phyloP scores from a whole-genome alignment of 208 protist species.

The Trichomonas tenax region DNA sequence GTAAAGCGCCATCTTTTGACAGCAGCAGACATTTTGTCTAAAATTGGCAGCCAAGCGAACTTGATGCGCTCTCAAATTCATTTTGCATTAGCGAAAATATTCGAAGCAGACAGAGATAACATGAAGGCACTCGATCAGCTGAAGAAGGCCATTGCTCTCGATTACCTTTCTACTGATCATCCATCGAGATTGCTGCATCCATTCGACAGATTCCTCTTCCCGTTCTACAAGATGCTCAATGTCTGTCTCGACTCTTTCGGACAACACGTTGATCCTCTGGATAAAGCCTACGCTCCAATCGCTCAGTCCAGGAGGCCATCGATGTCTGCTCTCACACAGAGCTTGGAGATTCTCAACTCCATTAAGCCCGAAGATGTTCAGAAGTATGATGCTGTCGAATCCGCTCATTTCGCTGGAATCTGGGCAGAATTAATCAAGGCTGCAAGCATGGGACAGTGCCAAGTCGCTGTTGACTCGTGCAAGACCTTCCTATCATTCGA shows the following conservation, averaged over 20 bases:
- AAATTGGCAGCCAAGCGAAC: background rate
- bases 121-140: background rate
- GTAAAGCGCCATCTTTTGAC: background rate
- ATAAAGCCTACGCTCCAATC: background rate
- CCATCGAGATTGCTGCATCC: background rate
- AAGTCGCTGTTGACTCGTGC: background rate
- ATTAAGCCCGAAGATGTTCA: background rate
- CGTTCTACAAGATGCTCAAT: background rate
- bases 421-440: background rate
- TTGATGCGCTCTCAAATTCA: background rate
- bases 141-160: background rate
- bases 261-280: background rate
- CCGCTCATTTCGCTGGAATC: background rate
- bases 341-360: background rate
- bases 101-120: background rate
- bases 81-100: background rate
- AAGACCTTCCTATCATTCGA: background rate
- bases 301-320: background rate
- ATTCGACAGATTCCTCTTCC: background rate
- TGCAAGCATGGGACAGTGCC: background rate
- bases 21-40: background rate
- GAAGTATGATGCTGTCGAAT: background rate
- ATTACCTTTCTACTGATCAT: background rate
- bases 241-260: background rate
- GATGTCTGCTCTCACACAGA: background rate